Base-by-base conservation (phyloP, 164 flowering plant species). In the Echeveria elegans region DNA sequence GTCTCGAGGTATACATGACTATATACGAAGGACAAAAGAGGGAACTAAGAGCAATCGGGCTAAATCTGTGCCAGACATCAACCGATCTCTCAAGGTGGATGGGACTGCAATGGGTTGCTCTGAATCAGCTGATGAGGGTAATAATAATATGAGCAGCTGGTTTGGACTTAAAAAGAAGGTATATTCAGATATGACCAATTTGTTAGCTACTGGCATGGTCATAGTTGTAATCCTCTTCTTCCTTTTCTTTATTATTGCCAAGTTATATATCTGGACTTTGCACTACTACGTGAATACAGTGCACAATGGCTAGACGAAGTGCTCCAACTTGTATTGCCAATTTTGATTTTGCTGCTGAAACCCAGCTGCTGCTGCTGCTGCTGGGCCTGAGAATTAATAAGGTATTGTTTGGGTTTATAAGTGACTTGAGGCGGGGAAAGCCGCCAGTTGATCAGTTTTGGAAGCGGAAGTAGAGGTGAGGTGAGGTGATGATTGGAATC, bases 101-200 rank as follows among this genome's bases (percentile, higher is more conserved):
- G 41, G 2, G 72, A 76, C 29, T 63, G 29, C 65, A 45, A 66
- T 23, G 78, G 71, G 34, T 76, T 74, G 31, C 62, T 68, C 24
- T 28, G 63, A 29, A 50, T 50, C 8, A 50, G 81, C 78, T 69
- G 89, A 83, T 71, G 89, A 83, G n/a, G n/a, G n/a, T n/a, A n/a
- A n/a, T n/a, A n/a, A n/a, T 19, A 88, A 83, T 63, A 79, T 89
- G 79, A 80, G 76, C 29, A 88, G 76, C n/a, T 89, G 93, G 96
- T 89, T 89, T 82, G 79, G 82, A 12, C 52, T 37, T 28, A 64
- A 41, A 53, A 72, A 68, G 59, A 68, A 68, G 29, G 50, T 16
- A 14, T 56, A 72, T 59, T 45, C 53, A 36, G 68, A 45, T 26
- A 69, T 24, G 31, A 12, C 61, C 9, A 53, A 21, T 0, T 7